Base-by-base conservation (phyloP, 148 eudicot genomes). In the Tetragonia tetragonoides region DNA sequence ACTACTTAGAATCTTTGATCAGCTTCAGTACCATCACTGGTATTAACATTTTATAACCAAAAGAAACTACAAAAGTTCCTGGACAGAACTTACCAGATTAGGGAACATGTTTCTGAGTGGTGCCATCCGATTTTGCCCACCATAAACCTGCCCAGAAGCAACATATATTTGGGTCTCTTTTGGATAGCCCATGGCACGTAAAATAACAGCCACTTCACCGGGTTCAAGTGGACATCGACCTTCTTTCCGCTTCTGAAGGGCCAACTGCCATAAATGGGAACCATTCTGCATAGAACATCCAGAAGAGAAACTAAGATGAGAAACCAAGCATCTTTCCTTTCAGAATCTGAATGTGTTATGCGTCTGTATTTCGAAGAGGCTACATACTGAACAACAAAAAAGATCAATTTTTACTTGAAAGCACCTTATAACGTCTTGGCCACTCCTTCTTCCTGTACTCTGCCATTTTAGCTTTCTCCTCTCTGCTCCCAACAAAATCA, bases 211-310 rank as follows among this genome's bases (percentile, higher is more conserved):
- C 78, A 95, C 99, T 82, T 95, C 99, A 72, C 94, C 99, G 61
- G 99, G 99, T 79, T 95, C 99, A 76, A 95, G 97, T 57, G 99
- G 99, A 56, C 99, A 95, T n/a, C 99, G 89, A 49, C 99, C 99
- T 83, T 95, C 99, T 89, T 95, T 95, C 78, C 99, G 83, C 80
- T 95, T 95, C 80, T 95, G 99, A 63, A 95, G 88, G 71, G 97
- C 97, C 77, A 91, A 83, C 71, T 96, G 83, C 99, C 99, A 95
- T 64, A 95, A 77, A 85, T 95, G 99, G 85, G 97, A 95, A 67
- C 99, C 99, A 80, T 95, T 93, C 99, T 95, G 87, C 83, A 84
- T 73, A 37, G 70, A 81, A 72, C 21, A 79, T n/a, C 65, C 38
- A 20, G 57, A 17, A 57, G 81, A 80, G 38, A 71, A 72, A 77